phyloP scores from a whole-genome alignment of 1,139 yeast genomes.

The Debaryomycetaceae sp. region DNA sequence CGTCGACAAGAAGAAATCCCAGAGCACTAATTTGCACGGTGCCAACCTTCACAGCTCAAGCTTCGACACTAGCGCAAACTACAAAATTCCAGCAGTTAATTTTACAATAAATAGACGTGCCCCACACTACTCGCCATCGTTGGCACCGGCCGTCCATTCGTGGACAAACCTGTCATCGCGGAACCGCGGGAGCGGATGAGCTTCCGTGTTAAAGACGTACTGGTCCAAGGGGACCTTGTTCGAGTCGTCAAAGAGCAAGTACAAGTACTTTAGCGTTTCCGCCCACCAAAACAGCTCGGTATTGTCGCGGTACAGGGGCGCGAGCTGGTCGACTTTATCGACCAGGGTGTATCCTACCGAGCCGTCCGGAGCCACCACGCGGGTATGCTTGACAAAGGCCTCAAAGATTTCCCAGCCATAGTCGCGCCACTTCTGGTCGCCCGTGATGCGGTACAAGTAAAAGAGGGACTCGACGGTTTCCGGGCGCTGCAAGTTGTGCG shows the following conservation, averaged over 20 bases:
- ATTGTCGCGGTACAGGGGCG: conserved; percentile 51
- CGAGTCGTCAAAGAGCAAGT: conserved; percentile 64
- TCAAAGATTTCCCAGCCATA: conserved; percentile 88
- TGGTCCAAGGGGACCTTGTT: conserved; percentile 48
- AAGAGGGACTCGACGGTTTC: conserved; percentile 89
- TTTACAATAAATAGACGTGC: too few species aligned
- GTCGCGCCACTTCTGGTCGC: conserved; percentile 69
- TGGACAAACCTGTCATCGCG: conserved; percentile 46
- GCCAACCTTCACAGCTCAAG: too few species aligned
- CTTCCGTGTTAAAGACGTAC: conserved; percentile 83
- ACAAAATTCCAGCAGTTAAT: too few species aligned
- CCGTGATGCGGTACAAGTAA: conserved; percentile 69
- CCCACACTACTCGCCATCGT: conserved; percentile 10
- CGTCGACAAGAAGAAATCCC: too few species aligned
- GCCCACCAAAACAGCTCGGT: conserved; percentile 94
- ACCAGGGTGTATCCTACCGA: conserved; percentile 55
- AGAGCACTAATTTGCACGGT: too few species aligned
- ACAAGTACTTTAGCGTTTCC: conserved; percentile 83
- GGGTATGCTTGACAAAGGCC: conserved; percentile 53
- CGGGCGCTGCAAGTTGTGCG: conserved; percentile 83
- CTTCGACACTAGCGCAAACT: too few species aligned
- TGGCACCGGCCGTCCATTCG: conserved; percentile 46
- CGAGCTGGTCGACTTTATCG: conserved; percentile 49
- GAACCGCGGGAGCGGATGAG: conserved; percentile 81
- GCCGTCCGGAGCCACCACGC: conserved; percentile 39